Evolutionary conservation across 176 grass and related monocot species (phyloP).

Genomic region (Rhynchospora tenuis): DNA sequence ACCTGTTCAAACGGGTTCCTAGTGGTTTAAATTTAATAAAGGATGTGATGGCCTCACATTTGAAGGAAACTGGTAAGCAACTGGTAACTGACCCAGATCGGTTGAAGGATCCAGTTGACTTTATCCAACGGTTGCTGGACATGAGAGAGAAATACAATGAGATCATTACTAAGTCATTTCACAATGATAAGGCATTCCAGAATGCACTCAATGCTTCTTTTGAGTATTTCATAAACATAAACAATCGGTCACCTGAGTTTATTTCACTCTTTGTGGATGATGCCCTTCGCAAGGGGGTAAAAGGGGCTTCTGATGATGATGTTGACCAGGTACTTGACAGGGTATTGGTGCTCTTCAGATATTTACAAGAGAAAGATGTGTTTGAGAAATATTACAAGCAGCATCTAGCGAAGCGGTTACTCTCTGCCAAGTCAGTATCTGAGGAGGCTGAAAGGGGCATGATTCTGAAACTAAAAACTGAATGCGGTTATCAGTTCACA

Average conservation of each 20-base stretch:
- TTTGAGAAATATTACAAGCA: constrained; percentile 90
- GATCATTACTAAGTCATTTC: constrained; percentile 60
- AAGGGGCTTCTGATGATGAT: constrained; percentile 68
- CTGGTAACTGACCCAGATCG: constrained; percentile 77
- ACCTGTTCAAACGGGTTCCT: constrained; percentile 50
- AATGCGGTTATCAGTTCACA: constrained; percentile 83
- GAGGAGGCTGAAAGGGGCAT: constrained; percentile 78
- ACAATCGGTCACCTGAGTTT: constrained; percentile 77
- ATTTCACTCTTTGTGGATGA: constrained; percentile 87
- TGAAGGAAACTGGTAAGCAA: constrained; percentile 65
- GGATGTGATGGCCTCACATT: constrained; percentile 61
- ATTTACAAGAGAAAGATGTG: constrained; percentile 82
- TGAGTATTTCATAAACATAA: constrained; percentile 79
- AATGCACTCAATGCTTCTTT: constrained; percentile 77
- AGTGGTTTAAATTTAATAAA: constrained; percentile 48
- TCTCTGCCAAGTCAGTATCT: constrained; percentile 51
- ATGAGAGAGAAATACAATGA: constrained; percentile 70
- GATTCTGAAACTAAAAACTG: constrained; percentile 71
- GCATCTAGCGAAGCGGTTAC: constrained; percentile 61
- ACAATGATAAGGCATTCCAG: constrained; percentile 70
- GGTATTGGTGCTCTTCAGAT: constrained; percentile 82
- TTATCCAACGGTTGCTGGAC: constrained; percentile 65
- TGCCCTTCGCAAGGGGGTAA: constrained; percentile 71
- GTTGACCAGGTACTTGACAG: constrained; percentile 62
- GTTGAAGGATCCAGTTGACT: constrained; percentile 74